Evolutionary conservation across 805 yeast species (phyloP).

Genomic region (Ogataea methylovora): DNA sequence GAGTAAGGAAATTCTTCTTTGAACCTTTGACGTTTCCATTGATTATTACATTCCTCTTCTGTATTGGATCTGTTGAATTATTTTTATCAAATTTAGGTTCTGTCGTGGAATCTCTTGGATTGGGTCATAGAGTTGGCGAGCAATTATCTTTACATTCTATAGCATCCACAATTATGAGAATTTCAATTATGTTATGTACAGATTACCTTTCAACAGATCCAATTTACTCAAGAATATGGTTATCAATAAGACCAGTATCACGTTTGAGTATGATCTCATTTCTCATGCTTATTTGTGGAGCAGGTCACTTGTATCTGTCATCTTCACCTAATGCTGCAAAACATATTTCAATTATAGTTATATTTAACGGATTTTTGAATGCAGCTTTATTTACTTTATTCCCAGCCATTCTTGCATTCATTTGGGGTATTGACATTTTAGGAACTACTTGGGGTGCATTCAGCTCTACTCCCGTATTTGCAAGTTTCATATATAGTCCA

Average conservation of each 20-base stretch:
- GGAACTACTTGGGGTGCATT: constrained; percentile 93
- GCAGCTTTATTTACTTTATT: constrained; percentile 82
- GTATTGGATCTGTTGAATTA: constrained; percentile 82
- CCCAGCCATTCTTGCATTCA: constrained; percentile 75
- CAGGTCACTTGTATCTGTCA: constrained; percentile 23
- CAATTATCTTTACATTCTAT: constrained; percentile 55
- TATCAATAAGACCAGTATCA: constrained; percentile 12
- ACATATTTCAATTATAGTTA: constrained; percentile 16
- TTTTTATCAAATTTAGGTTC: constrained; percentile 75
- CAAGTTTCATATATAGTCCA: constrained; percentile 2
- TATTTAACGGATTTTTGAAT: constrained; percentile 29
- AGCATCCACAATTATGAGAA: constrained; percentile 63
- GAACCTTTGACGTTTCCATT: constrained; percentile 64
- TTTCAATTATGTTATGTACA: constrained; percentile 58
- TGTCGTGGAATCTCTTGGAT: constrained; percentile 37
- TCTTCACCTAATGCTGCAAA: constrained; percentile 13
- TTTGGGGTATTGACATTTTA: constrained; percentile 83
- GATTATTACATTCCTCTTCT: constrained; percentile 53
- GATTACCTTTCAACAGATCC: constrained; percentile 42
- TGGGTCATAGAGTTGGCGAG: constrained; percentile 22
- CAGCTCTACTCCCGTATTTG: constrained; percentile 60
- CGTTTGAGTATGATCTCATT: constrained; percentile 20
- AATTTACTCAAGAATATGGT: constrained; percentile 10
- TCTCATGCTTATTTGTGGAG: constrained; percentile 18
- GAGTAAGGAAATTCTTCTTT: constrained; percentile 21